Evolutionary conservation across 1,284 basidiomycete genomes (phyloP).

Genomic region (Ustilago bromivora): DNA sequence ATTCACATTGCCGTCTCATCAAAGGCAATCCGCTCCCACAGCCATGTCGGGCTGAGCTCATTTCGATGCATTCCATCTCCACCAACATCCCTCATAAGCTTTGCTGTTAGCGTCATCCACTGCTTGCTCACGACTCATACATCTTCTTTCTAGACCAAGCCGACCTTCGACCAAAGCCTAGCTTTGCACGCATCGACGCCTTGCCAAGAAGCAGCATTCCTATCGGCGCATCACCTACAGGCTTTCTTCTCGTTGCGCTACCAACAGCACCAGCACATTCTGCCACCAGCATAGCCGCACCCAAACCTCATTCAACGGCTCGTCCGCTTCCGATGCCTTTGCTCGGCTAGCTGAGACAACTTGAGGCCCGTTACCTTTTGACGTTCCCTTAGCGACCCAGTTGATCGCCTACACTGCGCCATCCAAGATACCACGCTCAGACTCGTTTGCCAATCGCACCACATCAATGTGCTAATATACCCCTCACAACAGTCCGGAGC

Average conservation of each 20-base stretch:
- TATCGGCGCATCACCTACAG: not conserved
- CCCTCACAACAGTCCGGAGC: conserved; percentile 6
- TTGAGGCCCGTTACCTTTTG: not conserved
- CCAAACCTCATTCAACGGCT: conserved; percentile 4
- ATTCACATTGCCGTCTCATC: conserved; percentile 3
- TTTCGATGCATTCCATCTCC: conserved; percentile 6
- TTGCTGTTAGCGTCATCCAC: not conserved
- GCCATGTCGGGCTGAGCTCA: not conserved
- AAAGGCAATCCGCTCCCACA: conserved; percentile 15
- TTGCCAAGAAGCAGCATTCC: not conserved
- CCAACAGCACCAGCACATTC: not conserved
- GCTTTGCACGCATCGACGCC: not conserved
- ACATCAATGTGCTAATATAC: conserved; percentile 28
- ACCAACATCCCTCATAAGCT: not conserved
- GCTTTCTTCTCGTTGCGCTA: not conserved
- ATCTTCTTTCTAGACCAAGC: not conserved
- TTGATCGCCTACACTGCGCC: not conserved
- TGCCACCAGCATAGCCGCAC: not conserved
- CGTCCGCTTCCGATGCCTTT: conserved; percentile 9
- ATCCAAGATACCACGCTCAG: not conserved
- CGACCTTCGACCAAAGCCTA: not conserved
- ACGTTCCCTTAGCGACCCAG: not conserved
- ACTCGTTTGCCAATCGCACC: not conserved
- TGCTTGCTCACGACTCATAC: not conserved
- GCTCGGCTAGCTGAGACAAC: not conserved